phyloP scores from a whole-genome alignment of 2,329 filamentous ascomycete species.

The Xylariaceae sp. region DNA sequence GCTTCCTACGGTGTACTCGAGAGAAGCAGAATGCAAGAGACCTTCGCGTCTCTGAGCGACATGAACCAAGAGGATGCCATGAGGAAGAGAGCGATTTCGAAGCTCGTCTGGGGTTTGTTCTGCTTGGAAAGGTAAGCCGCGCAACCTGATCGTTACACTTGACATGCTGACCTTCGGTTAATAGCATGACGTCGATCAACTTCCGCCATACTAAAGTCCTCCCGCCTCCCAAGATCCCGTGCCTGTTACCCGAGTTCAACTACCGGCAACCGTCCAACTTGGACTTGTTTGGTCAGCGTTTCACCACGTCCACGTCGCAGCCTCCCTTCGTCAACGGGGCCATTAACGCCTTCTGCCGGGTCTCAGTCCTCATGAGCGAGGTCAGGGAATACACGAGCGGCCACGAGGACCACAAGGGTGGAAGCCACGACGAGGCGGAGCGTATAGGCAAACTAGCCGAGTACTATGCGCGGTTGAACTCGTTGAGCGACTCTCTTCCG shows the following conservation, averaged over 20 bases:
- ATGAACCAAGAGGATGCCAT: neutral
- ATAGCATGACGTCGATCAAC: slow-evolving; percentile 6
- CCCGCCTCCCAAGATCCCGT: slow-evolving; percentile 3
- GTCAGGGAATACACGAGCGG: neutral
- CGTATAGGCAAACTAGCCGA: neutral
- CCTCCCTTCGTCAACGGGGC: slow-evolving; percentile 7
- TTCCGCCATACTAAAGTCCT: slow-evolving; percentile 1
- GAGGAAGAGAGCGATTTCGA: slow-evolving; percentile 9
- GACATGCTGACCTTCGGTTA: too few species aligned
- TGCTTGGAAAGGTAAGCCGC: slow-evolving; percentile 13
- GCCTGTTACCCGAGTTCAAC: slow-evolving; percentile 8
- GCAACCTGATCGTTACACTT: too few species aligned
- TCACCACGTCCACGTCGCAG: slow-evolving; percentile 1
- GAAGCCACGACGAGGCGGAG: neutral
- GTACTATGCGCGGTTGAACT: neutral
- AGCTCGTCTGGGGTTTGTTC: slow-evolving; percentile 9
- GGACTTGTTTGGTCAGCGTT: slow-evolving; percentile 7
- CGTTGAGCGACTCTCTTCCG: slow-evolving; percentile 3
- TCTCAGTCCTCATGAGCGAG: slow-evolving; percentile 6
- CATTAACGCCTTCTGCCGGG: slow-evolving; percentile 3
- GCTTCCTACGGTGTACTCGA: slow-evolving; percentile 12
- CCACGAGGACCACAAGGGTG: neutral
- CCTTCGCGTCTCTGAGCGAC: slow-evolving; percentile 4
- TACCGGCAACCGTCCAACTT: neutral
- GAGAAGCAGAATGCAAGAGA: slow-evolving; percentile 1